Conservation (phyloP, 306 rosid genomes). For the Sophora flavescens region DNA sequence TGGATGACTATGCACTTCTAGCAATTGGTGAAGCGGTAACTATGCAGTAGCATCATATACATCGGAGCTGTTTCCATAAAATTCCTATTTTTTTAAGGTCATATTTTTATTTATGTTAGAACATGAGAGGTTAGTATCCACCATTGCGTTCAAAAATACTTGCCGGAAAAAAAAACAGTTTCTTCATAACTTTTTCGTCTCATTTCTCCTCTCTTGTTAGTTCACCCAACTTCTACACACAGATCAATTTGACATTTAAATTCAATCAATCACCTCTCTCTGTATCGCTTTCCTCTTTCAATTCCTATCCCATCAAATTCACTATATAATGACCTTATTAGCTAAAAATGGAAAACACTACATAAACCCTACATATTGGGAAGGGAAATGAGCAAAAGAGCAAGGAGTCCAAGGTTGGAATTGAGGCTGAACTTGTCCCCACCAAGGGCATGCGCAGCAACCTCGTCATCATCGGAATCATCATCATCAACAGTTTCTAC, state of each 20-base stretch:
- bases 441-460: too few relatives aligned
- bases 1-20: neutral
- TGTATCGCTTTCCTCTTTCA: neutral
- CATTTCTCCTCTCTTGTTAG: neutral
- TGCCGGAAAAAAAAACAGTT: too few relatives aligned
- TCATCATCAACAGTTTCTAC: neutral
- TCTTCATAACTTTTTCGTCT: neutral
- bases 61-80: neutral
- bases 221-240: constrained; percentile 45
- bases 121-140: too few relatives aligned
- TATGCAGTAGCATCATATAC: neutral
- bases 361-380: too few relatives aligned
- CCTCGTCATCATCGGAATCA: too few relatives aligned
- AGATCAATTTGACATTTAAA: constrained; percentile 38
- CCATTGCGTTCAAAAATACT: too few relatives aligned
- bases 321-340: constrained; percentile 23
- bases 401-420: too few relatives aligned
- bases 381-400: too few relatives aligned
- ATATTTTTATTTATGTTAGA: neutral
- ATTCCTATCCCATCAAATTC: constrained; percentile 1
- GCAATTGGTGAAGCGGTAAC: constrained; percentile 5
- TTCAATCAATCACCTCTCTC: constrained; percentile 34
- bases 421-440: too few relatives aligned
- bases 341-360: neutral
- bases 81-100: neutral